Base-by-base conservation (phyloP, 1,139 yeast species). In the Saccharomycopsis phalli region DNA sequence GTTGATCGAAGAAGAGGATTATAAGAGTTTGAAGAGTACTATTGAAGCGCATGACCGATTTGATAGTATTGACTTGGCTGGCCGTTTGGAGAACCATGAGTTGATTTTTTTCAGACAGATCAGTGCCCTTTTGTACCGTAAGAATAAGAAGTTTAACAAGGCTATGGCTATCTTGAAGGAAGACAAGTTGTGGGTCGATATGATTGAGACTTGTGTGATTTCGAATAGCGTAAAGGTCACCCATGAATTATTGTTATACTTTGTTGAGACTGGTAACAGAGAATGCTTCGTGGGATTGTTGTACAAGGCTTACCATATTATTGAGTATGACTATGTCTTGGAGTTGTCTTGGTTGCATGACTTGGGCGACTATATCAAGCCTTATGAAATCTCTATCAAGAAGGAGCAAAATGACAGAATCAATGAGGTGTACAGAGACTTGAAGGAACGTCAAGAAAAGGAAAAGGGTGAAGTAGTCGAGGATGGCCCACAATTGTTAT, bases 191-290 rank as follows among this genome's bases (percentile, higher is more conserved):
- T 91, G 97, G 97, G 71, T 81, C 49, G 96, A 88, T 59, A 87
- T 95, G 50, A 82, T 93, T 57, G 84, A 77, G 57, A 88, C 97
- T 8, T 95, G 94, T 31, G 76, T 95, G n/a, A 62, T 76, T 44
- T 86, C 96, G 16, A 75, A 74, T 50, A 80, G 81, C 51, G 58
- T 74, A 19, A 87, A 83, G 58, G 80, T 91, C 57, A 88, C 94
- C 22, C 94, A 86, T 59, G 98, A 88, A 47, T 68, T 86, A 50
- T 68, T 91, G 58, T 75, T 81, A 47, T 93, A 91, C 66, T 91
- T 91, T 61, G 97, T 93, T 47, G 97, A 88, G 56, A 87, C 94
- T 36, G 98, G 95, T 54, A 91, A 91, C 66, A 87, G 81, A 62
- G 98, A 91, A 66, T 86, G 95, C 56, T 84, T 86, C 58, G 84